These are phyloP conservation scores for Phlyctochytrium bullatum DNA, from an alignment of 192 early-diverging fungal genomes.

Conservation along the genomic window DNA sequence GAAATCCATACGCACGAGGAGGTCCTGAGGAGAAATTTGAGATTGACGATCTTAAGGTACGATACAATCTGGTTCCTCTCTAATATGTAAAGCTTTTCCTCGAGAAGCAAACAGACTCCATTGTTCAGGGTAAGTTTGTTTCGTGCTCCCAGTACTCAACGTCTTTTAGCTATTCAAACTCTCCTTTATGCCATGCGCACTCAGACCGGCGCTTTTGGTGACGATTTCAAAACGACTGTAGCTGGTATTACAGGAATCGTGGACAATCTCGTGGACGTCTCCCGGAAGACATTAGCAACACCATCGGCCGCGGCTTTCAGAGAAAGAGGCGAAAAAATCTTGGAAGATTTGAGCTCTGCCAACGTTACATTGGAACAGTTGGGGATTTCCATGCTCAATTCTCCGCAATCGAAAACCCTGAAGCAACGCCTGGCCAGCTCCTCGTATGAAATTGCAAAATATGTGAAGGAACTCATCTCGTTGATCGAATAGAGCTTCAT, in stretches of 20 bases:
- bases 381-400: slow-evolving; percentile 44
- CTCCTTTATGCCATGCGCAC: slow-evolving; percentile 63
- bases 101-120: slow-evolving; percentile 68
- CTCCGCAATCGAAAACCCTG: slow-evolving; percentile 52
- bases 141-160: too few species aligned
- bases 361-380: slow-evolving; percentile 58
- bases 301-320: slow-evolving; percentile 40
- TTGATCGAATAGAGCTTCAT: slow-evolving; percentile 54
- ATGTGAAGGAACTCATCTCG: slow-evolving; percentile 77
- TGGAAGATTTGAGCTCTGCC: slow-evolving; percentile 54
- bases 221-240: slow-evolving; percentile 57
- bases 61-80: background rate
- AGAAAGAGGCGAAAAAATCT: slow-evolving; percentile 52
- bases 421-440: slow-evolving; percentile 84
- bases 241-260: slow-evolving; percentile 60
- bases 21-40: slow-evolving; percentile 11
- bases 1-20: background rate
- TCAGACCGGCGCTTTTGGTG: slow-evolving; percentile 36
- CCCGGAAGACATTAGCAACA: slow-evolving; percentile 43
- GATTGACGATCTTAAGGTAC: slow-evolving; percentile 50
- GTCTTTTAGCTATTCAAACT: slow-evolving; percentile 75
- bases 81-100: slow-evolving; percentile 56
- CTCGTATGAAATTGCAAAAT: slow-evolving; percentile 87
- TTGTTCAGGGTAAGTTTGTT: slow-evolving; percentile 78
- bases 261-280: slow-evolving; percentile 53